phyloP scores from a whole-genome alignment of 495 filamentous ascomycete species.

The Podospora bellae-mahoneyi region DNA sequence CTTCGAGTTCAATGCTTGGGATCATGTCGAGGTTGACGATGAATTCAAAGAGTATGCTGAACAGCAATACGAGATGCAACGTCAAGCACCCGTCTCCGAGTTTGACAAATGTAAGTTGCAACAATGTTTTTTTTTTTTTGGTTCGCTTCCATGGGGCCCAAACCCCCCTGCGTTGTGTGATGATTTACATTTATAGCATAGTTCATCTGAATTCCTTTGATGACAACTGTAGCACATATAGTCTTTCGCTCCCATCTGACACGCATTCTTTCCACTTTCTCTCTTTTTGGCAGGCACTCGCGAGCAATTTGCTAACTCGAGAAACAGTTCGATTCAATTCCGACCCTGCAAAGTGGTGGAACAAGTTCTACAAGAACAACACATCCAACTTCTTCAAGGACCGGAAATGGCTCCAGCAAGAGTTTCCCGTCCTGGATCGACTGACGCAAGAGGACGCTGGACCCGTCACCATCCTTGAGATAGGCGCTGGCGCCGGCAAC shows the following conservation, averaged over 20 bases:
- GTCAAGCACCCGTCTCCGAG: conserved; percentile 75
- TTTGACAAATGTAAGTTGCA: conserved; percentile 69
- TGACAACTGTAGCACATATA: conserved; percentile 50
- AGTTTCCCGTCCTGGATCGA: conserved; percentile 79
- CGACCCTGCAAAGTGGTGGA: conserved; percentile 93
- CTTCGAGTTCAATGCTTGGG: conserved; percentile 97
- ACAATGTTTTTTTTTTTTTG: conserved; percentile 11
- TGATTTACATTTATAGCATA: conserved; percentile 57
- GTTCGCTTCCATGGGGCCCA: background rate
- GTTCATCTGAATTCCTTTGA: conserved; percentile 58
- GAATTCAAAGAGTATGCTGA: conserved; percentile 78
- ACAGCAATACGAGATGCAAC: conserved; percentile 76
- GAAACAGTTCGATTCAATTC: conserved; percentile 69
- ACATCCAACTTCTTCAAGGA: conserved; percentile 97
- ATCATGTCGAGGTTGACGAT: conserved; percentile 87
- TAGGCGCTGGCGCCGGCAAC: conserved; percentile 94
- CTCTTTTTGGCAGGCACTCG: conserved; percentile 6
- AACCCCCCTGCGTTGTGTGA: conserved; percentile 38
- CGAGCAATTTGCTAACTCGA: conserved; percentile 34
- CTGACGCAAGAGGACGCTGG: conserved; percentile 63
- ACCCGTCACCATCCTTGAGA: conserved; percentile 68
- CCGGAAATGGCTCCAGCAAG: conserved; percentile 91
- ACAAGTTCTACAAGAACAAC: conserved; percentile 94
- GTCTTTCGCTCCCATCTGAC: conserved; percentile 68
- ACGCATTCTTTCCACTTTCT: conserved; percentile 14